These are phyloP conservation scores for Salix brachista DNA, from an alignment of 345 rosid genomes.

Conservation along the genomic window DNA sequence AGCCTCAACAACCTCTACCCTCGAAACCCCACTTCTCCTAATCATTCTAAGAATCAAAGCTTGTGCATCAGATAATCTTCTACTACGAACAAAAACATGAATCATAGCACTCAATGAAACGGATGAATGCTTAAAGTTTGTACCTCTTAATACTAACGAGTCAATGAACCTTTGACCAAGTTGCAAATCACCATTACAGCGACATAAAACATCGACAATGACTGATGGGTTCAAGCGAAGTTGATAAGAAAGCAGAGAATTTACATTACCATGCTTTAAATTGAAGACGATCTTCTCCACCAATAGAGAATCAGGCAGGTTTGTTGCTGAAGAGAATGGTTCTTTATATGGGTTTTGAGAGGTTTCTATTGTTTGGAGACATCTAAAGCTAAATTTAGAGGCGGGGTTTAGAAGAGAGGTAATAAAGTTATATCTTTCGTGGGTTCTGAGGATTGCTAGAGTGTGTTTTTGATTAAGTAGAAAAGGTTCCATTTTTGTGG, in stretches of 20 bases:
- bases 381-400: conserved; percentile 9
- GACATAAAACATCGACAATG: conserved; percentile 52
- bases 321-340: conserved; percentile 21
- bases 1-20: conserved; percentile 47
- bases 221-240: conserved; percentile 43
- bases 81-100: conserved; percentile 46
- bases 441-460: not conserved
- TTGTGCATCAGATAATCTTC: conserved; percentile 73
- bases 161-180: conserved; percentile 45
- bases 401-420: not conserved
- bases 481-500: conserved; percentile 13
- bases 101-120: conserved; percentile 61
- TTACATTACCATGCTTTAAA: conserved; percentile 46
- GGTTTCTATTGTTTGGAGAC: conserved; percentile 18
- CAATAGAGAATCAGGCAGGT: conserved; percentile 35
- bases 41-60: conserved; percentile 68
- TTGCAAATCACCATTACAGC: conserved; percentile 46
- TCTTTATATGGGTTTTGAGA: conserved; percentile 12
- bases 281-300: conserved; percentile 57
- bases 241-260: conserved; percentile 31
- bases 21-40: conserved; percentile 69
- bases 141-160: conserved; percentile 26
- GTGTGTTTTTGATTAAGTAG: conserved; percentile 10
- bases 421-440: not conserved
- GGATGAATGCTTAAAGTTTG: conserved; percentile 52